Percentiles rank a stretch among this genome's conserved stretches.
Evolutionary conservation across 2,329 filamentous ascomycete species (phyloP).

Genomic region (Colletotrichum sp.): DNA sequence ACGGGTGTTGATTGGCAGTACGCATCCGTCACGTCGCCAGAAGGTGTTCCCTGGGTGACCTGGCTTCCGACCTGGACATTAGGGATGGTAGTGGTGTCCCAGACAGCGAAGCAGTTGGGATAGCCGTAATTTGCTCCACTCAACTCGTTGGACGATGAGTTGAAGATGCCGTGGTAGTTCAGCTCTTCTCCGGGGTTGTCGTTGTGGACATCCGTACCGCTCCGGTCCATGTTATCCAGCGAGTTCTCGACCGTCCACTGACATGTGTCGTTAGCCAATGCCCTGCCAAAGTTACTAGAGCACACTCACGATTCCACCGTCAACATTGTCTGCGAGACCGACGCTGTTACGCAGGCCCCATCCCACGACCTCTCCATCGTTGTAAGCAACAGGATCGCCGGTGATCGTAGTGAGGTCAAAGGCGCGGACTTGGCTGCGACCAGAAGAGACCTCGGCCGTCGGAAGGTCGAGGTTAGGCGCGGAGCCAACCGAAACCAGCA

Average conservation of each 20-base stretch:
- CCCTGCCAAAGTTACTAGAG: no score
- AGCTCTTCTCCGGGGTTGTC: conserved; percentile 78
- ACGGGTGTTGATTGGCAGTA: conserved; percentile 45
- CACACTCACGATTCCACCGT: conserved; percentile 47
- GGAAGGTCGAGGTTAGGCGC: conserved; percentile 64
- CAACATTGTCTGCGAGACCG: conserved; percentile 67
- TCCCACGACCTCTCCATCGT: conserved; percentile 56
- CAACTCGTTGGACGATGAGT: conserved; percentile 32
- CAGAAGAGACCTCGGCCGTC: conserved; percentile 56
- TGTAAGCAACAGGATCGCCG: conserved; percentile 46
- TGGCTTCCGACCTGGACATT: conserved; percentile 52
- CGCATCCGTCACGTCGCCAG: conserved; percentile 20
- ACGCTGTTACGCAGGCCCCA: conserved; percentile 79
- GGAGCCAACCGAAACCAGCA: conserved; percentile 72
- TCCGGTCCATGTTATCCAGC: conserved; percentile 66
- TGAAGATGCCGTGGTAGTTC: conserved; percentile 72
- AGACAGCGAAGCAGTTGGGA: conserved; percentile 62
- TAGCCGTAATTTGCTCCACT: conserved; percentile 31
- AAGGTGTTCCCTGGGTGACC: conserved; percentile 45
- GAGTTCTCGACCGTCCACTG: conserved; percentile 72
- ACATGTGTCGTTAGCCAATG: neutral
- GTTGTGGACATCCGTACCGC: conserved; percentile 64
- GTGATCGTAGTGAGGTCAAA: conserved; percentile 45
- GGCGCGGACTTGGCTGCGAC: conserved; percentile 70
- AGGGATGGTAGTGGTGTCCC: conserved; percentile 53